Evolutionary conservation across 352 stramenopile species (phyloP).

Genomic region (Phytophthora sojae): DNA sequence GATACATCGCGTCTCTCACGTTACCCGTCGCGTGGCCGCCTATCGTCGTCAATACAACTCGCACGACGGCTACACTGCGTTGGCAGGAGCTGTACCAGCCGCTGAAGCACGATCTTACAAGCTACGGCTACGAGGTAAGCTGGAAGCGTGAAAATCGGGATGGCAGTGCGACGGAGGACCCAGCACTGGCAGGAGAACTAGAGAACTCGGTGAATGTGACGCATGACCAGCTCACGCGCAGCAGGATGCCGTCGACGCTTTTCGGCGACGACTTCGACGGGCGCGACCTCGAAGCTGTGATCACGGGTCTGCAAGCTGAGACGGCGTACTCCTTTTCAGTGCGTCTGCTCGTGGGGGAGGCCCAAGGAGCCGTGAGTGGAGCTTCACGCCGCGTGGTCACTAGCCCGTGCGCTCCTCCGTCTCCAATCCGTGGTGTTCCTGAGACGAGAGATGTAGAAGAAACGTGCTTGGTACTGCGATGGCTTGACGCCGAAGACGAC

Average conservation of each 20-base stretch:
- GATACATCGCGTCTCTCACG: slow-evolving; percentile 68
- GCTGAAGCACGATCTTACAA: slow-evolving; percentile 63
- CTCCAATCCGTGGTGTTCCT: slow-evolving; percentile 51
- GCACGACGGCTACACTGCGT: slow-evolving; percentile 55
- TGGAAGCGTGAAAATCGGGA: slow-evolving; percentile 50
- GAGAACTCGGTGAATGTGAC: slow-evolving; percentile 62
- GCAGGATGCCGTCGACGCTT: slow-evolving; percentile 61
- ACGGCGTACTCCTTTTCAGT: slow-evolving; percentile 77
- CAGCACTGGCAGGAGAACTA: slow-evolving; percentile 2
- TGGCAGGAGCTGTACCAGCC: slow-evolving; percentile 83
- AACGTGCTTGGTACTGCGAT: slow-evolving; percentile 59
- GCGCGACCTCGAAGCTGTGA: slow-evolving; percentile 70
- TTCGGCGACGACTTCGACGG: slow-evolving; percentile 86
- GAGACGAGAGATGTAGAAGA: slow-evolving; percentile 17
- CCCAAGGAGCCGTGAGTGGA: slow-evolving; percentile 57
- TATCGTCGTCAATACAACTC: slow-evolving; percentile 66
- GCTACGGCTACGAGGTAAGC: slow-evolving; percentile 72
- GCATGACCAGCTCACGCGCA: slow-evolving; percentile 57
- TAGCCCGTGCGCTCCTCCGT: slow-evolving; percentile 46
- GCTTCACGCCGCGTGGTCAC: slow-evolving; percentile 58
- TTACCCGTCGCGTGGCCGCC: slow-evolving; percentile 71
- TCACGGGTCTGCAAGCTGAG: slow-evolving; percentile 60
- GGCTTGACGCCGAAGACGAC: slow-evolving; percentile 65
- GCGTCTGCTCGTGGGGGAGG: slow-evolving; percentile 70
- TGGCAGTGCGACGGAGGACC: not conserved